phyloP scores from a whole-genome alignment of 2,329 filamentous ascomycete genomes.

The Diaporthe nobilis region DNA sequence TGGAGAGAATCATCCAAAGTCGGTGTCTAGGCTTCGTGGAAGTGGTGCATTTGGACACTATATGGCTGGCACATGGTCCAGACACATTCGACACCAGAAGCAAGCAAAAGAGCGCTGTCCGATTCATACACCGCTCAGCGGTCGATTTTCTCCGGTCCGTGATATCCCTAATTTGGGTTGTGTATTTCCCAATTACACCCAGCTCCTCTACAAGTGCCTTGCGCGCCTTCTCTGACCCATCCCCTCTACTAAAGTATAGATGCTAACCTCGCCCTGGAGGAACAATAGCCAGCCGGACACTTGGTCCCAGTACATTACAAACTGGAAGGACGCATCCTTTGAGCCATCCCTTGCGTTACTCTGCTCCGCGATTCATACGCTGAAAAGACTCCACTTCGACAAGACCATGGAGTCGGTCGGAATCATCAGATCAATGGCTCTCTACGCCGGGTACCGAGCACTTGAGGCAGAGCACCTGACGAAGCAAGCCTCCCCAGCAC shows the following conservation, averaged over 20 bases:
- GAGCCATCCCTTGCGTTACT: conserved; percentile 3
- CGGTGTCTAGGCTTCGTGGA: conserved; percentile 4
- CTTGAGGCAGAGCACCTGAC: conserved; percentile 4
- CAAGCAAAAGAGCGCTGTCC: neutral
- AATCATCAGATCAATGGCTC: conserved; percentile 1
- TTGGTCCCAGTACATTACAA: conserved; percentile 4
- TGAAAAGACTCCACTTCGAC: conserved; percentile 12
- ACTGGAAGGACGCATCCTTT: conserved; percentile 6
- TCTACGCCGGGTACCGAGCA: conserved; percentile 15
- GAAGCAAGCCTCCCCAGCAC: neutral
- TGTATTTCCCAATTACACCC: neutral
- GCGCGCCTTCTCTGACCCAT: rapidly evolving
- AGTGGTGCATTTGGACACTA: neutral
- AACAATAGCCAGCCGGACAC: neutral
- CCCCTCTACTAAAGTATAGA: neutral
- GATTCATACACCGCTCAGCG: conserved; percentile 21
- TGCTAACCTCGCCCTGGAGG: neutral
- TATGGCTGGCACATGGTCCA: conserved; percentile 11
- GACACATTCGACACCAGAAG: neutral
- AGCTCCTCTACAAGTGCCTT: too few species aligned
- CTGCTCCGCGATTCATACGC: neutral
- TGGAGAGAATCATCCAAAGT: conserved; percentile 19
- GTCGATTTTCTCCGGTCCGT: conserved; percentile 14
- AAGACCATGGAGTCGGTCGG: neutral
- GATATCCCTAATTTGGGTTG: neutral